Base-by-base conservation (phyloP, 75 land plant species). In the Selaginella moellendorffii region DNA sequence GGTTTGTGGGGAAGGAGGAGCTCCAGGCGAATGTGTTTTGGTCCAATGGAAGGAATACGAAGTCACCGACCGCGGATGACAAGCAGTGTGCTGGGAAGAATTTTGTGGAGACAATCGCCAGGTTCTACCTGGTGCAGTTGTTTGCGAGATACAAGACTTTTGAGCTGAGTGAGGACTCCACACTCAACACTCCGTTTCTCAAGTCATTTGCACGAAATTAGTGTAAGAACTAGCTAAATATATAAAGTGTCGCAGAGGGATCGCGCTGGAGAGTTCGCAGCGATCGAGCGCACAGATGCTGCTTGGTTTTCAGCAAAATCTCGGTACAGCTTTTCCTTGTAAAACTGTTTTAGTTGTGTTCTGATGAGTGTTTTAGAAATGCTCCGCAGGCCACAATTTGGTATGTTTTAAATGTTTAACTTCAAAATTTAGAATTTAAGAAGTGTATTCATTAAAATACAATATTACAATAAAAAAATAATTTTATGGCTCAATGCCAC, bases 61-160 rank as follows among this genome's bases (percentile, higher is more conserved):
- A n/a, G n/a, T n/a, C n/a, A n/a, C 83, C 95, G 2, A 51, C 71
- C 10, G 31, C 71, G 28, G 31, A 31, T 20, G 84, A 87, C 74
- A 90, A 90, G 82, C 92, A 90, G 72, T 90, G 97, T 59, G 79
- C 84, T 0, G 97, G 88, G 31, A 90, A 90, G 78, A 83, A 90
- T 22, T 74, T 86, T 29, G 87, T 86, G 29, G 76, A 80, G 64
- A 53, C 74, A 59, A 62, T 79, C 18, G 65, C 85, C 2, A 61
- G 83, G 63, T 54, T 84, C 30, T 66, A 82, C 63, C 62, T 90
- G 31, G 82, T 81, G 2, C 79, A 90, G 65, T 5, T 86, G 17
- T 90, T 80, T 61, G 46, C 63, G 24, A 65, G 85, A 0, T 90
- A 83, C 71, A 2, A 24, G 24, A 23, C 1, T 54, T 67, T n/a